These are phyloP conservation scores for Chlamydomonas incerta DNA, from an alignment of 139 green algal species.

Conservation along the genomic window DNA sequence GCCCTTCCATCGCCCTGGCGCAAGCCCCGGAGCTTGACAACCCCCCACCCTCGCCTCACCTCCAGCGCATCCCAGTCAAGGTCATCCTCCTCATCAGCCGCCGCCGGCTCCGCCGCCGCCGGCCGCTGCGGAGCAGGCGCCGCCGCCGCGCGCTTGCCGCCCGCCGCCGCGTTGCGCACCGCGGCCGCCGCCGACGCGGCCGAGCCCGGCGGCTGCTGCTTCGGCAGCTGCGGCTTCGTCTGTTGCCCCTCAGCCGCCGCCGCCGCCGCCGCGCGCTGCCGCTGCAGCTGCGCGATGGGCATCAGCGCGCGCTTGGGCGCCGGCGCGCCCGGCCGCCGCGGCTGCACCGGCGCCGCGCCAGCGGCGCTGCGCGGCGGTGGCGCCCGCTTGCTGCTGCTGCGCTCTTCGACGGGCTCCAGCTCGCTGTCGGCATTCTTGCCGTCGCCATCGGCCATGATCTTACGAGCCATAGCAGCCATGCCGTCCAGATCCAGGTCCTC, in stretches of 20 bases:
- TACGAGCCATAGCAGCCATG: slow-evolving; percentile 12
- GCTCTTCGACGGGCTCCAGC: not conserved
- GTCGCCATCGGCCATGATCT: slow-evolving; percentile 18
- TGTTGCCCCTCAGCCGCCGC: not conserved
- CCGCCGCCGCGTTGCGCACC: not conserved
- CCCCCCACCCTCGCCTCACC: not conserved
- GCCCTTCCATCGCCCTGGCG: too few relatives aligned
- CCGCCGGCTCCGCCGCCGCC: not conserved
- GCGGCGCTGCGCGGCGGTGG: not conserved
- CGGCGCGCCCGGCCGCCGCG: not conserved
- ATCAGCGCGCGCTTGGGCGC: slow-evolving; percentile 36
- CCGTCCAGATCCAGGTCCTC: slow-evolving; percentile 8
- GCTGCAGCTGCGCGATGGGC: slow-evolving; percentile 36
- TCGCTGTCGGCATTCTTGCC: not conserved
- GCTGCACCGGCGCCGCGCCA: not conserved
- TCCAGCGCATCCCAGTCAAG: slow-evolving; percentile 50
- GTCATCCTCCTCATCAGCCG: slow-evolving; percentile 11
- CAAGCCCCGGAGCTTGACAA: too few relatives aligned
- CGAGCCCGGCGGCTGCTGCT: too few relatives aligned
- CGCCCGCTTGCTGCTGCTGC: not conserved
- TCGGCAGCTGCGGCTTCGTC: too few relatives aligned
- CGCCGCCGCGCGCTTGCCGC: not conserved
- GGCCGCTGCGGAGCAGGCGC: not conserved
- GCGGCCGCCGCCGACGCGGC: not conserved
- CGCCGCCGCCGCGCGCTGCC: slow-evolving; percentile 2